These are phyloP conservation scores for Ilyonectria destructans DNA, from an alignment of 2,329 filamentous ascomycete species.

Conservation along the genomic window DNA sequence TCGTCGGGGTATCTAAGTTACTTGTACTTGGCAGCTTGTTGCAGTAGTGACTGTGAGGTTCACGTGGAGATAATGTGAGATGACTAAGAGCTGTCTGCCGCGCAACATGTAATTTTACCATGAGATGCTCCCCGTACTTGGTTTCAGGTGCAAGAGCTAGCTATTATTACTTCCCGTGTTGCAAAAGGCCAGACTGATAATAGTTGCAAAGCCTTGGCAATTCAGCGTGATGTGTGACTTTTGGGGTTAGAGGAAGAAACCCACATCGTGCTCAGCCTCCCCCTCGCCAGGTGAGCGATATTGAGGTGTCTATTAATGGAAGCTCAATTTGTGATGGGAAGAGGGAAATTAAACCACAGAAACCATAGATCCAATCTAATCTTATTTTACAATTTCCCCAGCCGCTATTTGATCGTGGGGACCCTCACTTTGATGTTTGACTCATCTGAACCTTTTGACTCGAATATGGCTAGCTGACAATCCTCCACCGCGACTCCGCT, in stretches of 20 bases:
- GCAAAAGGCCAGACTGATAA: background rate
- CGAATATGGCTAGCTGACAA: slow-evolving; percentile 82
- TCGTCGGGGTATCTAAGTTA: background rate
- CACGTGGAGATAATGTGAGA: background rate
- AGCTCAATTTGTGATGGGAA: background rate
- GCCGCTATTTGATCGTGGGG: slow-evolving; percentile 37
- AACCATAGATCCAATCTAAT: background rate
- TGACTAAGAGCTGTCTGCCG: slow-evolving; percentile 23
- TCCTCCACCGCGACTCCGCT: slow-evolving; percentile 89
- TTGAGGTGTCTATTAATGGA: background rate
- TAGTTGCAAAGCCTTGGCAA: slow-evolving; percentile 1
- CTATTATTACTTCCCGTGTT: slow-evolving; percentile 16
- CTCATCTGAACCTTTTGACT: slow-evolving; percentile 54
- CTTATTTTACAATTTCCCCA: slow-evolving; percentile 35
- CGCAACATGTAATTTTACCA: background rate
- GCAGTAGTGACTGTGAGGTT: background rate
- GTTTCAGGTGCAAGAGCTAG: background rate
- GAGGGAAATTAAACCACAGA: background rate
- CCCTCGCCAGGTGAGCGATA: slow-evolving; percentile 2
- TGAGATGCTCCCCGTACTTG: background rate
- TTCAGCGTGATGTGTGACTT: background rate
- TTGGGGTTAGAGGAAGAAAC: background rate
- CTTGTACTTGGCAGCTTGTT: background rate
- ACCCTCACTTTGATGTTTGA: slow-evolving; percentile 59
- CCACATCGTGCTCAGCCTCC: background rate